A percentile compares a stretch with the other conserved stretches of the same genome.
phyloP scores from a whole-genome alignment of 208 protist species.

The Crithidia fasciculata region DNA sequence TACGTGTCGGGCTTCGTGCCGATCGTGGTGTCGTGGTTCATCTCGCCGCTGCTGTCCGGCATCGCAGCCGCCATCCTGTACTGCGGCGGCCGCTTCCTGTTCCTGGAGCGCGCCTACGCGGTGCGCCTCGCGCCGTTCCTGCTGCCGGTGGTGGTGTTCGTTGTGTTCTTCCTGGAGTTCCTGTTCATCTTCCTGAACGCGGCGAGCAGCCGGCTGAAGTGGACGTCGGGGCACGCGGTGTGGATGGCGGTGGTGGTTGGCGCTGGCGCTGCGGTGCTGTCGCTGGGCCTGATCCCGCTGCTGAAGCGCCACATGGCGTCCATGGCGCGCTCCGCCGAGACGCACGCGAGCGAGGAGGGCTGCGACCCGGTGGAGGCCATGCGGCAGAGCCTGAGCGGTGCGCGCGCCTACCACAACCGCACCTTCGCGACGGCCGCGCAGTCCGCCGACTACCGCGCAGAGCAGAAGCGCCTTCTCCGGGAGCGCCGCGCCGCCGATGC shows the following conservation, averaged over 20 bases:
- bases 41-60: conserved; percentile 61
- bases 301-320: conserved; percentile 34
- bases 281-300: conserved; percentile 50
- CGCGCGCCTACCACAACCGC: conserved; percentile 14
- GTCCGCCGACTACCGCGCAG: conserved; percentile 14
- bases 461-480: conserved; percentile 3
- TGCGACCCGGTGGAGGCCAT: conserved; percentile 37
- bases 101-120: conserved; percentile 46
- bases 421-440: conserved; percentile 13
- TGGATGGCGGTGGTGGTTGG: conserved; percentile 61
- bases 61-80: conserved; percentile 47
- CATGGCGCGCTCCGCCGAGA: conserved; percentile 25
- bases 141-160: conserved; percentile 49
- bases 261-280: conserved; percentile 37
- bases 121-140: conserved; percentile 42
- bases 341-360: conserved; percentile 32
- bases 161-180: conserved; percentile 69
- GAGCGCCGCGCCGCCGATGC: not conserved
- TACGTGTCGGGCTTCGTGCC: conserved; percentile 60
- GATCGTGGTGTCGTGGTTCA: conserved; percentile 69
- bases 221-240: too few relatives aligned
- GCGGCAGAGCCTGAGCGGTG: conserved; percentile 31
- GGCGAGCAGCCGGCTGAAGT: conserved; percentile 23
- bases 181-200: conserved; percentile 75
- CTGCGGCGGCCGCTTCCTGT: conserved; percentile 34